Conservation (phyloP, 495 filamentous ascomycete species). For the Penicillium ochrochloron region DNA sequence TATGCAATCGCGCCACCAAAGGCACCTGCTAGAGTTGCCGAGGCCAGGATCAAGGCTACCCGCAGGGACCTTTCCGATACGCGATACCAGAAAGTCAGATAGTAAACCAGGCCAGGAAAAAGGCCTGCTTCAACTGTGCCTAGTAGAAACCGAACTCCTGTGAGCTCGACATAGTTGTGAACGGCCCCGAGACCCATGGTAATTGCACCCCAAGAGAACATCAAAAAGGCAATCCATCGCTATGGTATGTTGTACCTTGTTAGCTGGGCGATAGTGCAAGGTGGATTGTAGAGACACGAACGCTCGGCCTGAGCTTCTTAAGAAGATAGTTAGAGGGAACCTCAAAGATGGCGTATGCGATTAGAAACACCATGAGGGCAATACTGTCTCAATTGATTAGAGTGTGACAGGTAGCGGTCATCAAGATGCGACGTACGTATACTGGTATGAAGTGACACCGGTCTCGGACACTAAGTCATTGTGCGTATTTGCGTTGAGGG, state of each 20-base stretch:
- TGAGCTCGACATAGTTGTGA: not conserved
- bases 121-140: conserved; percentile 61
- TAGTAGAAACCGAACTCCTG: conserved; percentile 60
- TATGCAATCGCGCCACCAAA: conserved; percentile 73
- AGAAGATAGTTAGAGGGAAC: not conserved
- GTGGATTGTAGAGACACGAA: conserved; percentile 64
- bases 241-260: conserved; percentile 4
- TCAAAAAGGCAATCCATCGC: not conserved
- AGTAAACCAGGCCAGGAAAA: conserved; percentile 70
- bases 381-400: conserved; percentile 58
- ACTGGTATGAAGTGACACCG: conserved; percentile 62
- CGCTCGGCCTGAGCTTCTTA: not conserved
- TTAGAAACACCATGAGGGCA: not conserved
- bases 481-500: conserved; percentile 60
- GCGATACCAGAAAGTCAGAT: conserved; percentile 74
- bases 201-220: not conserved
- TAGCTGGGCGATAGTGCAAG: conserved; percentile 30
- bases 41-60: conserved; percentile 68
- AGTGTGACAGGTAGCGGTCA: not conserved
- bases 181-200: not conserved
- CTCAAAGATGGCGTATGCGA: not conserved
- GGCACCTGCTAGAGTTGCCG: conserved; percentile 69
- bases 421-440: conserved; percentile 55
- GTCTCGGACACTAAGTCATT: conserved; percentile 69
- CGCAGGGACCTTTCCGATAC: conserved; percentile 64